Base-by-base conservation (phyloP, 495 filamentous ascomycete genomes). In the Aspergillus wentii region DNA sequence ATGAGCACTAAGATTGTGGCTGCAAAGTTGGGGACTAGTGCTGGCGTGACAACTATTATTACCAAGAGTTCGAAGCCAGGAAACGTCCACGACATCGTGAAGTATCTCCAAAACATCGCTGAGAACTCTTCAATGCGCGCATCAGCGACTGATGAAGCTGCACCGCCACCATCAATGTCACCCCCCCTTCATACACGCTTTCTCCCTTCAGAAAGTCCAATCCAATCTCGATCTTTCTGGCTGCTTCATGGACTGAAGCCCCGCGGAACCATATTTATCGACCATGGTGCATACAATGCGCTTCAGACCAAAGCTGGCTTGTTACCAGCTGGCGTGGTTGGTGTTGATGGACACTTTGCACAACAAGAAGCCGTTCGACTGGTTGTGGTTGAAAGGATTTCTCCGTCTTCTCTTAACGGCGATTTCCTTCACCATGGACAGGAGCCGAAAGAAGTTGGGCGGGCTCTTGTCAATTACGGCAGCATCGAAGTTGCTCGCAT, bases 1-100 rank as follows among this genome's bases (percentile, higher is more conserved):
- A 98, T 98, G 92, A 80, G 83, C 34, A 98, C 92, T 33, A 98
- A 98, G 62, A 94, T 98, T 47, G 86, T 94, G 13, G 92, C 92
- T 21, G 92, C 92, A 23, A 81, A 87, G 32, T 81, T 97, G 17
- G 92, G 90, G 33, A 96, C 88, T 23, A 92, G 88, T 35, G 92
- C 88, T 23, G 92, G 92, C 25, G 94, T 97, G 22, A 98, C 88
- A 2, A 95, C 91, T 1, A 74, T 98, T 44, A 97, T 98, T 48
- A 94, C 92, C 2, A 81, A 82, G 35, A 90, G 86, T 43, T 94
- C 88, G 5, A 89, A 79, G 34, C 94, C 92, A 0, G 86, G 88
- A n/a, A 96, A 96, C 53, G 87, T 98, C 40, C 67, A 80, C 43
- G 79, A 82, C 39, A 95, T 98, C 38, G 85, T 97, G 41, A 75